phyloP scores from a whole-genome alignment of 495 filamentous ascomycete species.

The Penicillium subrubescens region DNA sequence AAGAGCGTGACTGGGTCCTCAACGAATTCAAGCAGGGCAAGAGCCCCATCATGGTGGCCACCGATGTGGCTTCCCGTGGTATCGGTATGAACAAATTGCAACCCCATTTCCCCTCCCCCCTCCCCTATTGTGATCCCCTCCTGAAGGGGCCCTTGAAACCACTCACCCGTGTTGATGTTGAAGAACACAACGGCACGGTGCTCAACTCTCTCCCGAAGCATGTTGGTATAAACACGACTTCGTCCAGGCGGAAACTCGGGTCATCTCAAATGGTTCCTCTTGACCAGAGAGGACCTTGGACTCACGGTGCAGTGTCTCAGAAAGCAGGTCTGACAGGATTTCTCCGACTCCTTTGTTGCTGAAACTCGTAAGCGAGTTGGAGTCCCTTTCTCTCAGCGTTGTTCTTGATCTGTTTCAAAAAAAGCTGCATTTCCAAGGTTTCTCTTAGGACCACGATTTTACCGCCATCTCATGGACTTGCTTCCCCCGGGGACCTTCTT shows the following conservation, averaged over 20 bases:
- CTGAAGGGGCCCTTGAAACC: slow-evolving; percentile 35
- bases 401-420: slow-evolving; percentile 61
- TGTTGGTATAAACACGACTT: slow-evolving; percentile 72
- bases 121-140: slow-evolving; percentile 31
- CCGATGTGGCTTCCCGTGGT: slow-evolving; percentile 94
- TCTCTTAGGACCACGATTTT: slow-evolving; percentile 70
- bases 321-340: slow-evolving; percentile 54
- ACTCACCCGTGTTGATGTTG: slow-evolving; percentile 59
- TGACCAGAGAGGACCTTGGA: slow-evolving; percentile 76
- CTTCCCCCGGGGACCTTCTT: slow-evolving; percentile 53
- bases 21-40: slow-evolving; percentile 98
- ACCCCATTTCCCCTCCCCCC: slow-evolving; percentile 48
- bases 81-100: slow-evolving; percentile 93
- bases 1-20: slow-evolving; percentile 99
- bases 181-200: slow-evolving; percentile 71
- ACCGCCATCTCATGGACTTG: slow-evolving; percentile 55
- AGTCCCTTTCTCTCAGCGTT: slow-evolving; percentile 53
- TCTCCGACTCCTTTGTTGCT: slow-evolving; percentile 71
- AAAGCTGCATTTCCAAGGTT: slow-evolving; percentile 69
- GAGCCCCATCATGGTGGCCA: slow-evolving; percentile 89
- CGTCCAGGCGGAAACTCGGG: slow-evolving; percentile 77
- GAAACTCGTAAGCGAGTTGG: slow-evolving; percentile 70
- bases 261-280: slow-evolving; percentile 72
- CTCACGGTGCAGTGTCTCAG: slow-evolving; percentile 75
- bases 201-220: slow-evolving; percentile 83